Percentiles rank a stretch among this genome's conserved stretches.
These are phyloP conservation scores for Alternaria brassicicola DNA, from an alignment of 2,329 filamentous ascomycete genomes.

Conservation along the genomic window DNA sequence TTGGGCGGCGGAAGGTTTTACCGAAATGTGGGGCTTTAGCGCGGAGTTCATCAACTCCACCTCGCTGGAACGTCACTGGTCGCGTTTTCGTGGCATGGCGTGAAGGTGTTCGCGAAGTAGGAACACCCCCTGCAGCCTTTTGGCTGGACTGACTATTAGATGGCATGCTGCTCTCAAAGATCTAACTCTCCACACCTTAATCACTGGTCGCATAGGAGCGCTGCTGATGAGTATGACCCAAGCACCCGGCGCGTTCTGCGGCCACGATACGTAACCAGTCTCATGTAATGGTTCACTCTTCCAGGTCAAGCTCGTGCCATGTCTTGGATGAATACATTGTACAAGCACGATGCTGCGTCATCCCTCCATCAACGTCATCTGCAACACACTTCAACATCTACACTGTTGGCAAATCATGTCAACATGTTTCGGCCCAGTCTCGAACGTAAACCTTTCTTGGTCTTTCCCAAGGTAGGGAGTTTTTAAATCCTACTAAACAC, in stretches of 20 bases:
- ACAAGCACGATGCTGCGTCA: not conserved
- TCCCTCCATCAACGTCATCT: not conserved
- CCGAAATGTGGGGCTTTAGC: conserved; percentile 27
- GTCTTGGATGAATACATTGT: not conserved
- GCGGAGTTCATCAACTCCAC: conserved; percentile 18
- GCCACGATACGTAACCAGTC: not conserved
- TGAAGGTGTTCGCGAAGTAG: not conserved
- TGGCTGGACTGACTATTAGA: not conserved
- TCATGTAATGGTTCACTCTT: not conserved
- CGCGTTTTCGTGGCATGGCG: not conserved
- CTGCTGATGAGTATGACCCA: too few relatives aligned
- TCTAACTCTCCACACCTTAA: too few relatives aligned
- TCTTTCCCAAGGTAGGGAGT: not conserved
- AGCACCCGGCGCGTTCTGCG: too few relatives aligned
- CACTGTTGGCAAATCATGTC: not conserved
- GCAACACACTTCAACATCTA: not conserved
- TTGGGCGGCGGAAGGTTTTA: conserved; percentile 26
- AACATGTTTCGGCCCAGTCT: not conserved
- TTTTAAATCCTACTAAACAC: not conserved
- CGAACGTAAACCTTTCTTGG: not conserved
- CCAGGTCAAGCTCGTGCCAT: not conserved
- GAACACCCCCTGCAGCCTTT: not conserved
- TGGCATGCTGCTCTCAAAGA: too few relatives aligned
- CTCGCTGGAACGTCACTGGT: not conserved
- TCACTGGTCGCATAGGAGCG: too few relatives aligned